Percentiles rank a stretch among this genome's conserved stretches.
Conservation (phyloP, 345 rosid genomes). For the Pistacia vera region DNA sequence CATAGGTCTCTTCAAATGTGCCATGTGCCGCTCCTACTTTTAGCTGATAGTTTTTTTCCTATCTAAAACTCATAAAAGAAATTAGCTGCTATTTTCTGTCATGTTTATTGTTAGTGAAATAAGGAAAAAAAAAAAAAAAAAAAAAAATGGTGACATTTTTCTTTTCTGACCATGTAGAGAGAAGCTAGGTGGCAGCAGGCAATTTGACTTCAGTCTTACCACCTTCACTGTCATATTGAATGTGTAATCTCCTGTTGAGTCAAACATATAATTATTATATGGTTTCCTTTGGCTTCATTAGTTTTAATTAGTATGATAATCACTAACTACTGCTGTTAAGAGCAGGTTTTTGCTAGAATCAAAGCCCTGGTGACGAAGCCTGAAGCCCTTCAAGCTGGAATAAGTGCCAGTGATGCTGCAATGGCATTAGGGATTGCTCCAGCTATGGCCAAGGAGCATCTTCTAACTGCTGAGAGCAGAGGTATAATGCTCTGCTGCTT, state of each 20-base stretch:
- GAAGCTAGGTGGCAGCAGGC: too few relatives aligned
- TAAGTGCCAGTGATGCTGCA: constrained; percentile 94
- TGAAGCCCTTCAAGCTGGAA: constrained; percentile 64
- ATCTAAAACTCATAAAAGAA: not conserved
- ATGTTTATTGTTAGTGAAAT: too few relatives aligned
- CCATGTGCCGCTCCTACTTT: constrained; percentile 4
- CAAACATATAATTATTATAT: not conserved
- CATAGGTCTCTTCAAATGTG: not conserved
- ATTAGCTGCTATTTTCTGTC: not conserved
- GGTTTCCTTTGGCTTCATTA: not conserved
- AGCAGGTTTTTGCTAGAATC: constrained; percentile 78
- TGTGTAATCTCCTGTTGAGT: not conserved
- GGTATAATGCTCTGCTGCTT: constrained; percentile 42
- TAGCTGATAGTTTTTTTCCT: not conserved
- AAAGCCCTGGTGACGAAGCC: constrained; percentile 64
- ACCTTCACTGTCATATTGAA: not conserved
- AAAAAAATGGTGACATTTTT: too few relatives aligned
- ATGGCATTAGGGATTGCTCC: constrained; percentile 91
- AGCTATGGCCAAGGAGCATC: constrained; percentile 98
- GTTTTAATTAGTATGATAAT: not conserved
- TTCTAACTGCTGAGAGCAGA: constrained; percentile 84
- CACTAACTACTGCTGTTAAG: constrained; percentile 1
- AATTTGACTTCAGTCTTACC: too few relatives aligned
- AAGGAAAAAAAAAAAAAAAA: too few relatives aligned
- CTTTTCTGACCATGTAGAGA: too few relatives aligned